Evolutionary conservation across 1,139 yeast genomes (phyloP).

Genomic region (Lodderomyces parapsilosis): DNA sequence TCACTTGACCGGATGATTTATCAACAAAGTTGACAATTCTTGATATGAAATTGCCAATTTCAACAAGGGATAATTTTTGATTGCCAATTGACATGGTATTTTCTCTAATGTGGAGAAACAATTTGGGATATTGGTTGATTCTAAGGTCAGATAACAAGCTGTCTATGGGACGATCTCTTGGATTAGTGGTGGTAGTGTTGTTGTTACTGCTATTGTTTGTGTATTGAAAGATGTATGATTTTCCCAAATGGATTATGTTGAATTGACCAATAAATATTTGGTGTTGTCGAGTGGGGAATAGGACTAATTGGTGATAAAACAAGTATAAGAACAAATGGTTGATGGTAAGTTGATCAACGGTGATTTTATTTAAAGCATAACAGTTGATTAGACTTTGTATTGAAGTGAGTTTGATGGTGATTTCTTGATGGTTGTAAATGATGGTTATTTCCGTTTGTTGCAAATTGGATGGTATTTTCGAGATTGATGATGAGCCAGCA

Average conservation of each 20-base stretch:
- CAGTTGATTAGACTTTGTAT: constrained; percentile 12
- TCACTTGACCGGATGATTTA: constrained; percentile 13
- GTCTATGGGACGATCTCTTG: constrained; percentile 1
- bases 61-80: constrained; percentile 6
- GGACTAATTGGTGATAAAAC: constrained; percentile 13
- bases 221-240: constrained; percentile 11
- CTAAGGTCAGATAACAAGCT: constrained; percentile 10
- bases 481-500: neutral
- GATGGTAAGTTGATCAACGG: constrained; percentile 10
- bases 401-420: constrained; percentile 13
- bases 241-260: constrained; percentile 15
- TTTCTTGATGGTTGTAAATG: constrained; percentile 13
- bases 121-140: constrained; percentile 10
- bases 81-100: neutral
- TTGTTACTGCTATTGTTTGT: neutral
- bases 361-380: constrained; percentile 5
- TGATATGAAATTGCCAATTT: constrained; percentile 10
- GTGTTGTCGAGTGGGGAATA: constrained; percentile 7
- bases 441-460: constrained; percentile 12
- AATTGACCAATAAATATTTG: constrained; percentile 12
- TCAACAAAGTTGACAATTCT: constrained; percentile 9
- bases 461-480: neutral
- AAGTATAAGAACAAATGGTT: constrained; percentile 15
- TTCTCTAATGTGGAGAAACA: constrained; percentile 9
- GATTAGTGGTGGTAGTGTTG: neutral